These are phyloP conservation scores for Aspergillus sp. DNA, from an alignment of 2,329 filamentous ascomycete species.

Conservation along the genomic window DNA sequence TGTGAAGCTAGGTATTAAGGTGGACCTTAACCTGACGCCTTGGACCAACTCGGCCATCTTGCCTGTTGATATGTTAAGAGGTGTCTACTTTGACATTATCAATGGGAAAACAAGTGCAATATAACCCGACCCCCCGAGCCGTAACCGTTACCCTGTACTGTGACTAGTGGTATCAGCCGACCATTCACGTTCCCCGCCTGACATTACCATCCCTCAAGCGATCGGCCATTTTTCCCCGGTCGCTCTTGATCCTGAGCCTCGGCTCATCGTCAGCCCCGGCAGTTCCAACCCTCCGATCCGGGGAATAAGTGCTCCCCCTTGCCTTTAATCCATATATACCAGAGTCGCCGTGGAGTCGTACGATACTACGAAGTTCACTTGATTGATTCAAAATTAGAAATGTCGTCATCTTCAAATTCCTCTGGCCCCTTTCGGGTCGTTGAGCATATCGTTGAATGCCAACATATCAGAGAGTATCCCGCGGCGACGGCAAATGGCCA, in stretches of 20 bases:
- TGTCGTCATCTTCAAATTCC: conserved; percentile 40
- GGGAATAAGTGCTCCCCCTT: neutral
- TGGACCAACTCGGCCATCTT: conserved; percentile 43
- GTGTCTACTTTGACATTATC: neutral
- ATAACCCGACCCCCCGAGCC: neutral
- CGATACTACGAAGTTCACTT: neutral
- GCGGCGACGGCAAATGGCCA: conserved; percentile 71
- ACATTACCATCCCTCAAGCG: neutral
- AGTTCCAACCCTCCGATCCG: neutral
- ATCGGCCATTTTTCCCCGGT: neutral
- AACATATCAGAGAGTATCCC: conserved; percentile 81
- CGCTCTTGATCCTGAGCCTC: neutral
- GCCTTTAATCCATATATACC: neutral
- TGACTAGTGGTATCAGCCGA: neutral
- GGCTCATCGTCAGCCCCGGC: neutral
- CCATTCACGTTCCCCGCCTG: neutral
- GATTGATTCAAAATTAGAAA: conserved; percentile 21
- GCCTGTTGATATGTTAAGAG: conserved; percentile 15
- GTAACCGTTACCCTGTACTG: neutral
- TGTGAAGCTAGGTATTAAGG: conserved; percentile 5
- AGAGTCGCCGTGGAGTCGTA: too few relatives aligned
- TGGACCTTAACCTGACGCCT: conserved; percentile 25
- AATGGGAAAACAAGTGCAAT: neutral
- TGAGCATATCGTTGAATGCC: conserved; percentile 71
- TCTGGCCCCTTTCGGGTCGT: conserved; percentile 60